A percentile compares a stretch with the other conserved stretches of the same genome.
Conservation (phyloP, 495 filamentous ascomycete genomes). For the Entonaema liquescens region DNA sequence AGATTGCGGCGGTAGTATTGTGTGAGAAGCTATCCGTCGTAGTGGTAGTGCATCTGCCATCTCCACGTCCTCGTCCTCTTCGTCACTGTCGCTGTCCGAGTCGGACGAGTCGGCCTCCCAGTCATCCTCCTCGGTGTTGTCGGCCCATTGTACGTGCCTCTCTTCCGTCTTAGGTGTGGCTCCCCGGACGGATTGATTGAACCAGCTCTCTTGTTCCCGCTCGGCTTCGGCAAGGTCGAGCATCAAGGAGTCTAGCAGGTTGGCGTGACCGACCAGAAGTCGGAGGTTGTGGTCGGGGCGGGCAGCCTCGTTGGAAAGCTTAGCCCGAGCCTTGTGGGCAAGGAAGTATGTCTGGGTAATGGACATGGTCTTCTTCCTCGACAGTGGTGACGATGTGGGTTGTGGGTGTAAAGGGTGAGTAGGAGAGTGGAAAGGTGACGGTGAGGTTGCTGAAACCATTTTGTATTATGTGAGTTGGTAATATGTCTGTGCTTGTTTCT, state of each 20-base stretch:
- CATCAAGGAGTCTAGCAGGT: constrained; percentile 96
- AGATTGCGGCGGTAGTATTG: constrained; percentile 42
- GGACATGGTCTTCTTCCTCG: constrained; percentile 78
- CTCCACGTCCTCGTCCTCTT: constrained; percentile 54
- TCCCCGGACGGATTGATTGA: constrained; percentile 90
- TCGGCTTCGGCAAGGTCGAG: constrained; percentile 94
- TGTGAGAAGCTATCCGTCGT: constrained; percentile 54
- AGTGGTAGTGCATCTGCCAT: constrained; percentile 61
- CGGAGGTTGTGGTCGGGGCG: constrained; percentile 92
- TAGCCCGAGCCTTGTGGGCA: constrained; percentile 92
- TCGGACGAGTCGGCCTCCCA: constrained; percentile 73
- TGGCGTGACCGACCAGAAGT: constrained; percentile 94
- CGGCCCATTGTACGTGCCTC: constrained; percentile 87
- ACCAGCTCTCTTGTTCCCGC: constrained; percentile 95
- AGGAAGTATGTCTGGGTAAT: constrained; percentile 98
- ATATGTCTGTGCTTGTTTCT: constrained; percentile 31
- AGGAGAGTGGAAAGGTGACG: constrained; percentile 42
- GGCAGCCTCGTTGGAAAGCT: constrained; percentile 92
- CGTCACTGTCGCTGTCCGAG: constrained; percentile 61
- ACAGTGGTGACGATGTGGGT: constrained; percentile 42
- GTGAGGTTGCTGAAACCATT: constrained; percentile 45
- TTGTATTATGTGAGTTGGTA: constrained; percentile 32
- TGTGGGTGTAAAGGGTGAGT: constrained; percentile 32
- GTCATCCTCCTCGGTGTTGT: constrained; percentile 76
- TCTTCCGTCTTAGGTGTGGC: constrained; percentile 66